phyloP scores from a whole-genome alignment of 352 stramenopile genomes.

The Thalassiosira ordinaria region DNA sequence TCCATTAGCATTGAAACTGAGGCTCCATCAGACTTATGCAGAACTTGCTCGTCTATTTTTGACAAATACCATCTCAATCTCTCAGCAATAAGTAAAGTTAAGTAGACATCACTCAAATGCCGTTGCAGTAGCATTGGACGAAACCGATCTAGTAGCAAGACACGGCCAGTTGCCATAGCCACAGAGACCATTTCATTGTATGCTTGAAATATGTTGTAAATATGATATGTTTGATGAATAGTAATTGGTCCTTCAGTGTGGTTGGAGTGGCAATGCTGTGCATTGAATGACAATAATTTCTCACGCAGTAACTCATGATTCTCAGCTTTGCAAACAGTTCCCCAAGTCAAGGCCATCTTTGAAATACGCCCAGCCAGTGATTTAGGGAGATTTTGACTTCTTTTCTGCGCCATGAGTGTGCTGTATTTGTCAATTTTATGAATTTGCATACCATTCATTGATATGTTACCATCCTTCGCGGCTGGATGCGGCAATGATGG shows the following conservation, averaged over 20 bases:
- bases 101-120: constrained; percentile 79
- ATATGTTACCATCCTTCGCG: background rate
- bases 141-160: constrained; percentile 84
- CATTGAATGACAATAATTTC: constrained; percentile 22
- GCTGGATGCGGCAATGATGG: constrained; percentile 9
- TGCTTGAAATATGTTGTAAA: constrained; percentile 36
- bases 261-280: constrained; percentile 1
- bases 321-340: constrained; percentile 32
- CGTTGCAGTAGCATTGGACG: constrained; percentile 82
- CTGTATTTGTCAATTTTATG: constrained; percentile 28
- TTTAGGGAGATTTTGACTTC: constrained; percentile 63
- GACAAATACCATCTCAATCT: constrained; percentile 50
- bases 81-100: constrained; percentile 53
- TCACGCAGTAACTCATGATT: constrained; percentile 17
- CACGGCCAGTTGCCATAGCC: constrained; percentile 25
- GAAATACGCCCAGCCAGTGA: constrained; percentile 76
- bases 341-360: constrained; percentile 56
- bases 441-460: constrained; percentile 5
- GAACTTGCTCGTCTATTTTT: constrained; percentile 26
- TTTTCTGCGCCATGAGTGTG: constrained; percentile 38
- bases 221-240: constrained; percentile 37
- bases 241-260: background rate
- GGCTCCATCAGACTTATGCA: background rate
- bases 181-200: constrained; percentile 54
- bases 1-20: constrained; percentile 18